Percentiles rank a stretch among this genome's conserved stretches.
These are phyloP conservation scores for Clitopilus hobsonii DNA, from an alignment of 768 basidiomycete genomes.

Conservation along the genomic window DNA sequence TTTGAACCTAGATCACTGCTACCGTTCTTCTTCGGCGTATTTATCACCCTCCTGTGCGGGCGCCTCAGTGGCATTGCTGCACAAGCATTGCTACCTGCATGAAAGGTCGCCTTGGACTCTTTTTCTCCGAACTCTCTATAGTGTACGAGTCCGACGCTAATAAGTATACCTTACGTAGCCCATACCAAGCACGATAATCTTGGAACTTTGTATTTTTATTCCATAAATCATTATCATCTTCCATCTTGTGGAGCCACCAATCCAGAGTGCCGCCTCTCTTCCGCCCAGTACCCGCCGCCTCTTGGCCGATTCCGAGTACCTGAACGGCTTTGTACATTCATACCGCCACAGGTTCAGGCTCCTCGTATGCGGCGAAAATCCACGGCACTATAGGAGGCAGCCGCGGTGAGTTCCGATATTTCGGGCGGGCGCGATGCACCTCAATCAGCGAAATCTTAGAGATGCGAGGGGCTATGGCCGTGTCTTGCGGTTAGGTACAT, in stretches of 20 bases:
- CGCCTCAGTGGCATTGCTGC: not conserved
- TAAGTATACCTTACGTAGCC: not conserved
- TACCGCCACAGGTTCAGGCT: not conserved
- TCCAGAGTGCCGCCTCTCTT: not conserved
- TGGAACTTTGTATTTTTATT: slow-evolving; percentile 2
- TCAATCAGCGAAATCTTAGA: not conserved
- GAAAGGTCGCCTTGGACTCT: not conserved
- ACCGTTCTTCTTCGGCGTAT: slow-evolving; percentile 5
- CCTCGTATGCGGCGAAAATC: not conserved
- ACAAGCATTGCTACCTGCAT: not conserved
- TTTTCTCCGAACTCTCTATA: not conserved
- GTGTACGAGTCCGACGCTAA: not conserved
- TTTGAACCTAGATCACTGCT: not conserved
- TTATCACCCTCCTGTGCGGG: slow-evolving; percentile 5
- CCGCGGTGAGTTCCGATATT: not conserved
- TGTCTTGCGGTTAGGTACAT: not conserved
- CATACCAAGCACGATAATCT: not conserved
- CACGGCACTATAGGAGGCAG: not conserved
- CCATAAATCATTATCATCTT: not conserved
- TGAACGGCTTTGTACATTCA: not conserved
- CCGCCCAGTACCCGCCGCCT: too few relatives aligned
- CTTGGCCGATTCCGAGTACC: not conserved
- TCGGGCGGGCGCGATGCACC: not conserved
- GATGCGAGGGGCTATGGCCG: not conserved
- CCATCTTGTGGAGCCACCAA: not conserved